A percentile compares a stretch with the other conserved stretches of the same genome.
Evolutionary conservation across 2,329 filamentous ascomycete genomes (phyloP).

Genomic region (Clarireedia hainanense): DNA sequence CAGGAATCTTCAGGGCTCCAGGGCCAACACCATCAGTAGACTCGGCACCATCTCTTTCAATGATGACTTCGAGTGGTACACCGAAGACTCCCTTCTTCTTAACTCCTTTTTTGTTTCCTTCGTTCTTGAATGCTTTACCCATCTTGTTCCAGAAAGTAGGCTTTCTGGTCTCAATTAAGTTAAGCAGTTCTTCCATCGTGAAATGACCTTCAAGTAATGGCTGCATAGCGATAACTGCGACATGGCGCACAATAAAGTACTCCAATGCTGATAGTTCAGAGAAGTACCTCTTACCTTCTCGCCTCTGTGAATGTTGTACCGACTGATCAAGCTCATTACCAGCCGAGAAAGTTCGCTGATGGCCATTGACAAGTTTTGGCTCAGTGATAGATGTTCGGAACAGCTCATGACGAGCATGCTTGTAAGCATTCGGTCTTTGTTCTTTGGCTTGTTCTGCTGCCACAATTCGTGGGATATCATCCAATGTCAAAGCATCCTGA

Average conservation of each 20-base stretch:
- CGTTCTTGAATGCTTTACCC: conserved; percentile 89
- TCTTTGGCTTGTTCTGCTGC: conserved; percentile 92
- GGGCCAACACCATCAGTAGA: conserved; percentile 97
- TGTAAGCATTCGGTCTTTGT: conserved; percentile 73
- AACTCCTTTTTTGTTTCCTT: conserved; percentile 57
- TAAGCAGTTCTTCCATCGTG: conserved; percentile 84
- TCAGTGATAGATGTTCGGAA: conserved; percentile 50
- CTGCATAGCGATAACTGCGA: conserved; percentile 92
- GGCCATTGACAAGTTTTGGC: conserved; percentile 59
- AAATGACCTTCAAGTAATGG: conserved; percentile 85
- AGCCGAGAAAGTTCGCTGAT: conserved; percentile 60
- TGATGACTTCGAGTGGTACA: conserved; percentile 76
- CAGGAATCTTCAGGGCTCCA: conserved; percentile 80
- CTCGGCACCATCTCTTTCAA: conserved; percentile 90
- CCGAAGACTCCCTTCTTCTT: conserved; percentile 96
- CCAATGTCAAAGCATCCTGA: conserved; percentile 84
- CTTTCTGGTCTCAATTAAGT: conserved; percentile 88
- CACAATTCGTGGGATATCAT: conserved; percentile 93
- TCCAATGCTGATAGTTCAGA: conserved; percentile 92
- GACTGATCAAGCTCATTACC: conserved; percentile 41
- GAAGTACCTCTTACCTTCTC: conserved; percentile 69
- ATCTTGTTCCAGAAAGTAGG: conserved; percentile 98
- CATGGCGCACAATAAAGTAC: conserved; percentile 93
- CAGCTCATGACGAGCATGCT: conserved; percentile 62
- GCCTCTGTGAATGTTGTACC: conserved; percentile 42